Base-by-base conservation (phyloP, 1,139 yeast genomes). In the Debaryomyces sp. region DNA sequence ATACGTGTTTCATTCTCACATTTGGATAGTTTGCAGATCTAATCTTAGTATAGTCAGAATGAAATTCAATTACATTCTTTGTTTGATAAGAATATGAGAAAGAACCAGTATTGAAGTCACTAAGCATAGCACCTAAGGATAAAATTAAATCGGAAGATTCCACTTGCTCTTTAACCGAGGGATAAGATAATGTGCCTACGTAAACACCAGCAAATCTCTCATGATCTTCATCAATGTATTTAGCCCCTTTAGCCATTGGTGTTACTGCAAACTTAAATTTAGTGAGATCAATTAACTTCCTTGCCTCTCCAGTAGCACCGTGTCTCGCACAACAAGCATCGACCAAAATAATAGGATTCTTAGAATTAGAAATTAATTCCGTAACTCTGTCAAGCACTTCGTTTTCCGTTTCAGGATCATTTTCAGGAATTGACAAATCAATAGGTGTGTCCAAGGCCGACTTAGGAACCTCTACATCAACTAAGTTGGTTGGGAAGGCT, bases 71-170 rank as follows among this genome's bases (percentile, higher is more conserved):
- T 5, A 71, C 67, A 49, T 71, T 71, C 49, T 64, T 68, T 23
- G 75, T 67, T 51, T 61, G 64, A 51, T 67, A 67, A 7, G 73
- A 66, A 53, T 71, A 72, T 4, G 75, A 68, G 53, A 72, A 72
- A 4, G 75, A 64, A 13, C 76, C 76, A 9, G 77, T 72, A 55
- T 70, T 71, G 61, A 71, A 71, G 54, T 71, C 76, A 46, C 71
- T 66, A 49, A 71, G 63, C 53, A 72, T 58, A 4, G 75, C 76
- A 45, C 75, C 75, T 30, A 67, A 54, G 4, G 72, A 68, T 23
- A 70, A 52, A 12, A 69, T 61, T 52, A 70, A 62, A 50, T 70
- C 75, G 0, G 73, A 55, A 8, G 51, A 43, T 51, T 69, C 74
- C 26, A 69, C 72, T 3, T 61, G 58, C 30, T 62, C 58, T 49